A percentile compares a stretch with the other conserved stretches of the same genome.
These are phyloP conservation scores for Sambucus nigra DNA, from an alignment of 129 eudicot species.

Conservation along the genomic window DNA sequence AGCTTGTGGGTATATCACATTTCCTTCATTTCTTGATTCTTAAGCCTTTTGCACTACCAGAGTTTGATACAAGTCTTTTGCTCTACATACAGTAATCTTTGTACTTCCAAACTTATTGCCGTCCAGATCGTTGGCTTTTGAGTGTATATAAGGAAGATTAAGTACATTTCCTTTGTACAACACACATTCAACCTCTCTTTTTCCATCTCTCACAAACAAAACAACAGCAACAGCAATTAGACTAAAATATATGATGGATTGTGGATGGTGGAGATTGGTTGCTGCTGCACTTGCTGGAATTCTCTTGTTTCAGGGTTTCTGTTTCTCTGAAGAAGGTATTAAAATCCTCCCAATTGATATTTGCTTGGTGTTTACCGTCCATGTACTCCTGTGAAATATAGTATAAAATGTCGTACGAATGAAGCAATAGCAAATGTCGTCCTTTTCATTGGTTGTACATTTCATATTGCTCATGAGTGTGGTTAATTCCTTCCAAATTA, in stretches of 20 bases:
- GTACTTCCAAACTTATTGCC: slow-evolving; percentile 31
- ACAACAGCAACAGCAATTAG: neutral
- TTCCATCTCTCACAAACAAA: slow-evolving; percentile 15
- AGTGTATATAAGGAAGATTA: slow-evolving; percentile 15
- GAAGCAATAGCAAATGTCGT: too few relatives aligned
- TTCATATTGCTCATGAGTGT: too few relatives aligned
- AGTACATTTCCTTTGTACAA: slow-evolving; percentile 2
- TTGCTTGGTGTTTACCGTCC: too few relatives aligned
- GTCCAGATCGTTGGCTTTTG: slow-evolving; percentile 18
- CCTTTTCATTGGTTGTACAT: too few relatives aligned
- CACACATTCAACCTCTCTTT: too few relatives aligned
- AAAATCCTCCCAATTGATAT: neutral
- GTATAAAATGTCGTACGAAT: too few relatives aligned
- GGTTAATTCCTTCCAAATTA: too few relatives aligned
- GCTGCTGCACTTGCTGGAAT: slow-evolving; percentile 14
- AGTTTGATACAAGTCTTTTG: too few relatives aligned
- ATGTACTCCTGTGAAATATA: too few relatives aligned
- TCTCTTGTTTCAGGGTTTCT: slow-evolving; percentile 25
- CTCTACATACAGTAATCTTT: too few relatives aligned
- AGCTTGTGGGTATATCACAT: slow-evolving; percentile 18
- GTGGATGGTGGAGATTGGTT: slow-evolving; percentile 19
- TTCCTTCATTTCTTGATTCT: slow-evolving; percentile 29
- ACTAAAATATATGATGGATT: slow-evolving; percentile 26
- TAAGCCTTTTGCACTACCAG: too few relatives aligned
- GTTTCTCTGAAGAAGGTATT: slow-evolving; percentile 23